Evolutionary conservation across 2,329 filamentous ascomycete species (phyloP).

Genomic region (Talaromyces sp.): DNA sequence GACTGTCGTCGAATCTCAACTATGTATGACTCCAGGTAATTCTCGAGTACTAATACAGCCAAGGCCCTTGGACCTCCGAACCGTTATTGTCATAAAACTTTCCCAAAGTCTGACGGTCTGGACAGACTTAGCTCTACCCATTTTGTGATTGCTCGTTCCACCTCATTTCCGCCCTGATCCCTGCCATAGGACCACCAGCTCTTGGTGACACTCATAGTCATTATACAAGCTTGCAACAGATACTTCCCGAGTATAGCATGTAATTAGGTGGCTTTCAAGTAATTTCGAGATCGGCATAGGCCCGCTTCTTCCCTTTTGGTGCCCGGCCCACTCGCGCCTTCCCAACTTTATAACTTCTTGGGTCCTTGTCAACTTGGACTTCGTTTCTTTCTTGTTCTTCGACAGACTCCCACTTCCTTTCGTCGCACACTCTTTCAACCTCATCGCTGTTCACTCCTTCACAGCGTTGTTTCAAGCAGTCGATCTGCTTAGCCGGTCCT

Average conservation of each 20-base stretch:
- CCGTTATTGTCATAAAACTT: neutral
- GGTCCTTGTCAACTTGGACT: neutral
- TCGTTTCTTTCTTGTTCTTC: neutral
- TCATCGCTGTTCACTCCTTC: slow-evolving; percentile 18
- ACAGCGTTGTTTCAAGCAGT: slow-evolving; percentile 17
- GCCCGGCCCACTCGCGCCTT: neutral
- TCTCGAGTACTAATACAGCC: neutral
- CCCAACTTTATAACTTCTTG: neutral
- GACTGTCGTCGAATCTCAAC: neutral
- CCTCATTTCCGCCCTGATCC: slow-evolving; percentile 4
- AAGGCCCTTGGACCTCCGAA: neutral
- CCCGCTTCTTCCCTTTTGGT: neutral
- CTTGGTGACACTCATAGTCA: no score
- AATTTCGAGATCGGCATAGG: slow-evolving; percentile 7
- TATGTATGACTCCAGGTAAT: neutral
- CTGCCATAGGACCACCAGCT: neutral
- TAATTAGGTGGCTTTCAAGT: neutral
- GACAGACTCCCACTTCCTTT: slow-evolving; percentile 9
- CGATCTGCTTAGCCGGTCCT: slow-evolving; percentile 14
- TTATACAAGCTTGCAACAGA: no score
- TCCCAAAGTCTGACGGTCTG: neutral
- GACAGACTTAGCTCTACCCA: neutral
- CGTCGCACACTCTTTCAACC: neutral
- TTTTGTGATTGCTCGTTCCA: neutral
- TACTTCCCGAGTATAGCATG: no score